A percentile compares a stretch with the other conserved stretches of the same genome.
Evolutionary conservation across 768 basidiomycete genomes (phyloP).

Genomic region (Boletus barrowsii): DNA sequence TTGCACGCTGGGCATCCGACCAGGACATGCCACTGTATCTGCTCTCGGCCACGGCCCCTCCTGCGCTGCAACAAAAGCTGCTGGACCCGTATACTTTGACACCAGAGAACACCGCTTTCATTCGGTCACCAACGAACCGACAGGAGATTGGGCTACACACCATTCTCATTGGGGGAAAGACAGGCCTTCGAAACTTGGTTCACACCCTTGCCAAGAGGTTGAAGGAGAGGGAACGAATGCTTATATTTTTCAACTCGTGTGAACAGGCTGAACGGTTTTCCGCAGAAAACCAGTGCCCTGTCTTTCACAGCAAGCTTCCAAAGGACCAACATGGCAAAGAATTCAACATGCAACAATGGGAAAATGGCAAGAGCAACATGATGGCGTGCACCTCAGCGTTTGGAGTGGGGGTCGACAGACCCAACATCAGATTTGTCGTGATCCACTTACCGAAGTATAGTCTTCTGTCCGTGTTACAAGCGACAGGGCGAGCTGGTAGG

Average conservation of each 20-base stretch:
- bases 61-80: background rate
- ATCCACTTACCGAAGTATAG: background rate
- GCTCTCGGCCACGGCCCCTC: background rate
- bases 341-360: background rate
- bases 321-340: background rate
- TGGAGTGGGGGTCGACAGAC: background rate
- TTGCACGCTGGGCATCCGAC: background rate
- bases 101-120: background rate
- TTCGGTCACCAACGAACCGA: background rate
- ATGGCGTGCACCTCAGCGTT: constrained; percentile 6
- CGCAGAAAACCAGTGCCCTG: background rate
- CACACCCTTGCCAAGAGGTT: background rate
- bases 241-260: background rate
- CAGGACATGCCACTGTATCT: background rate
- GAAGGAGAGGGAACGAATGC: background rate
- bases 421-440: background rate
- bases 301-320: constrained; percentile 4
- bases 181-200: background rate
- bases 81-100: background rate
- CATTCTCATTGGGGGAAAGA: background rate
- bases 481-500: background rate
- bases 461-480: background rate
- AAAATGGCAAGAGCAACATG: background rate
- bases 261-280: background rate
- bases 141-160: constrained; percentile 1